phyloP scores from a whole-genome alignment of 2,329 filamentous ascomycete genomes.

The Hortaea werneckii region DNA sequence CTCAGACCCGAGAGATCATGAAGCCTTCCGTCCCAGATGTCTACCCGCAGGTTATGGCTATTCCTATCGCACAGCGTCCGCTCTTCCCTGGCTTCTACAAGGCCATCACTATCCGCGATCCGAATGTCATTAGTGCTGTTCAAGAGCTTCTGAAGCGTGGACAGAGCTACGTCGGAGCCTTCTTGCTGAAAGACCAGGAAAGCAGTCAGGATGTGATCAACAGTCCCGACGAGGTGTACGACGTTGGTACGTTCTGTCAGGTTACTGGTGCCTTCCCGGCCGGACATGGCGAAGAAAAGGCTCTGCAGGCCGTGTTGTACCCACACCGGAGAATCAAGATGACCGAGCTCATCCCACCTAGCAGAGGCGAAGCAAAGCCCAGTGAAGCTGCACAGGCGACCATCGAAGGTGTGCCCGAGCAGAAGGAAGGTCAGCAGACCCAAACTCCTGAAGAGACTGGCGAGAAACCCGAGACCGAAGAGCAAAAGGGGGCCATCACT shows the following conservation, averaged over 20 bases:
- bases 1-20: constrained; percentile 59
- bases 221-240: constrained; percentile 81
- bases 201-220: constrained; percentile 91
- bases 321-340: constrained; percentile 91
- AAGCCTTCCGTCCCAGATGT: constrained; percentile 89
- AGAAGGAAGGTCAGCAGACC: neutral
- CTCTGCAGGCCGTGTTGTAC: constrained; percentile 86
- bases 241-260: constrained; percentile 93
- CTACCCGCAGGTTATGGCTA: constrained; percentile 95
- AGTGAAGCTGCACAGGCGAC: constrained; percentile 46
- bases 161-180: constrained; percentile 93
- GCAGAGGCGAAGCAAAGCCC: constrained; percentile 36
- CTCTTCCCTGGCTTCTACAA: constrained; percentile 98
- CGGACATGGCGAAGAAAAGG: constrained; percentile 60
- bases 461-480: constrained; percentile 43
- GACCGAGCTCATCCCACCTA: constrained; percentile 67
- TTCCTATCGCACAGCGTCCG: constrained; percentile 86
- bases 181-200: constrained; percentile 92
- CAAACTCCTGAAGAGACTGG: constrained; percentile 13
- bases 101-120: constrained; percentile 90
- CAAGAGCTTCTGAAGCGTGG: constrained; percentile 94
- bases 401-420: constrained; percentile 12
- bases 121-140: constrained; percentile 81
- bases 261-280: constrained; percentile 94
- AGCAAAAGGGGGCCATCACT: constrained; percentile 86